Percentiles rank a stretch among this genome's conserved stretches.
These are phyloP conservation scores for Angomonas ambiguus DNA, from an alignment of 208 protist genomes.

Conservation along the genomic window DNA sequence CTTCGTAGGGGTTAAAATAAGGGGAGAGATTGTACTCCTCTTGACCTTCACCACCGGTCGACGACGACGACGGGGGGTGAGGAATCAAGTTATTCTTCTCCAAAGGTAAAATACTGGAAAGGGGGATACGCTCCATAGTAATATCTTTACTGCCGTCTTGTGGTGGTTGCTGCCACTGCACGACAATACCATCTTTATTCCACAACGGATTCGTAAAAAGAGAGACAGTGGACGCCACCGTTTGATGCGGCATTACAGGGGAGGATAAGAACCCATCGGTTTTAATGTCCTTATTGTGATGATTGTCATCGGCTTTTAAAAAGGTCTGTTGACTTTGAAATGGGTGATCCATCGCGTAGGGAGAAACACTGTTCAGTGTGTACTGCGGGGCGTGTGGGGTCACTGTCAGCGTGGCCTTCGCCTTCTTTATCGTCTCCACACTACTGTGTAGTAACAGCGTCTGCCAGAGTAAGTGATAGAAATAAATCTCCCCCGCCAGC, in stretches of 20 bases:
- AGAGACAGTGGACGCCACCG: constrained; percentile 10
- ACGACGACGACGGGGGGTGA: no score
- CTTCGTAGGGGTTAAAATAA: constrained; percentile 59
- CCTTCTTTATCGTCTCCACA: background rate
- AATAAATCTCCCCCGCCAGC: constrained; percentile 88
- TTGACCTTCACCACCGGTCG: no score
- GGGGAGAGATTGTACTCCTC: background rate
- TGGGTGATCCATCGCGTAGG: constrained; percentile 46
- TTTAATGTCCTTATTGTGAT: background rate
- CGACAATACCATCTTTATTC: constrained; percentile 23
- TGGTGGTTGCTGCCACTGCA: constrained; percentile 12
- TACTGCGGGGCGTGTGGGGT: background rate
- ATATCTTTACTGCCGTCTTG: constrained; percentile 9
- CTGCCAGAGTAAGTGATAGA: constrained; percentile 84
- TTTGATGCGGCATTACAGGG: constrained; percentile 24
- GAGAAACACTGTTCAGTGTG: constrained; percentile 14
- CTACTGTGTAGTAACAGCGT: constrained; percentile 52
- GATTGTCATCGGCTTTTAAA: constrained; percentile 15
- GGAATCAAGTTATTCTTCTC: constrained; percentile 3
- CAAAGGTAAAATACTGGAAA: constrained; percentile 2
- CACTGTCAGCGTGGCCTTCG: background rate
- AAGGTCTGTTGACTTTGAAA: constrained; percentile 37
- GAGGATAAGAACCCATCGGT: constrained; percentile 25
- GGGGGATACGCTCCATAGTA: background rate
- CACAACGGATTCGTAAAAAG: constrained; percentile 14